These are phyloP conservation scores for Hondaea fermentalgiana DNA, from an alignment of 108 stramenopile species.

Conservation along the genomic window DNA sequence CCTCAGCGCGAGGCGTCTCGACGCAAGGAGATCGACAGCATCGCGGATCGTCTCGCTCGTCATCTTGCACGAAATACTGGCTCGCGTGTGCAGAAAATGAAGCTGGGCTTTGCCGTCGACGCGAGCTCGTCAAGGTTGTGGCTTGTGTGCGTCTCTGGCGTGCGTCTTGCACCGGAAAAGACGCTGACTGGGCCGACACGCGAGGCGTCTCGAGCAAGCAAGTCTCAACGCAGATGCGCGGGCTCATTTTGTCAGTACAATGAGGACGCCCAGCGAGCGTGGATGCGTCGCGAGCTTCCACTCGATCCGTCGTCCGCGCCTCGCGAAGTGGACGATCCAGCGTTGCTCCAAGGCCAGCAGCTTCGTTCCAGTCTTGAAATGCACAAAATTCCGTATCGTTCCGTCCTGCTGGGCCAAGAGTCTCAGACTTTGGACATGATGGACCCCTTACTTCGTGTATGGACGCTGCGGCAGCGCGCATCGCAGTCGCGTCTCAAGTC, in stretches of 20 bases:
- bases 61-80: neutral
- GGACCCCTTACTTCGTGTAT: neutral
- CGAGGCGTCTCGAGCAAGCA: neutral
- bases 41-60: neutral
- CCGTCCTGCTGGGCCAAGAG: neutral
- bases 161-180: neutral
- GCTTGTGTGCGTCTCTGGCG: neutral
- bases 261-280: neutral
- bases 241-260: neutral
- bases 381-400: neutral
- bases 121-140: neutral
- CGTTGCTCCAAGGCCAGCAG: neutral
- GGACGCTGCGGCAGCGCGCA: neutral
- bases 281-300: neutral
- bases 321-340: neutral
- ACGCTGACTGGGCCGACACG: neutral
- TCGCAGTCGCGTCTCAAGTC: neutral
- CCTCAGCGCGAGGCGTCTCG: neutral
- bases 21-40: neutral
- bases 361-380: neutral
- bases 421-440: neutral
- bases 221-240: neutral
- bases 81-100: neutral
- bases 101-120: neutral
- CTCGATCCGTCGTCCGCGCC: neutral